Conservation (phyloP, 306 rosid species). For the Urtica urens region DNA sequence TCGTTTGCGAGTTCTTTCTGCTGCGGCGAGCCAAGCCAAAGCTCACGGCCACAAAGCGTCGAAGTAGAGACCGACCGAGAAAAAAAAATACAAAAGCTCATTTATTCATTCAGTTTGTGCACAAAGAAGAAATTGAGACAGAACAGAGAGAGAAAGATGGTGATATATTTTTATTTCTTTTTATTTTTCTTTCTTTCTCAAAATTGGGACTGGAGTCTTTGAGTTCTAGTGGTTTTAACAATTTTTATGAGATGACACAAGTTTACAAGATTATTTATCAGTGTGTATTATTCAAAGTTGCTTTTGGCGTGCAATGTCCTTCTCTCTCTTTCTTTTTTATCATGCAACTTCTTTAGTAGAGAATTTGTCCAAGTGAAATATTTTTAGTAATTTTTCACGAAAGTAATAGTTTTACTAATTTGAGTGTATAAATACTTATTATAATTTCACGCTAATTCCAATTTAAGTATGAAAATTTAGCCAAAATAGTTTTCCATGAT, state of each 20-base stretch:
- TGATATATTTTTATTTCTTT: background rate
- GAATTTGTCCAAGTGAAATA: too few species aligned
- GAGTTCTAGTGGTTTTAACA: background rate
- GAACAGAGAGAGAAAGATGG: background rate
- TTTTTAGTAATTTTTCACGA: too few species aligned
- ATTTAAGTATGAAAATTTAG: too few species aligned
- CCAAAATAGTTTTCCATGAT: too few species aligned
- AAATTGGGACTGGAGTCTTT: background rate
- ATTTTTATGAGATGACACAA: slow-evolving; percentile 6
- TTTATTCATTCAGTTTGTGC: slow-evolving; percentile 15
- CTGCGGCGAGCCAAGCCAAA: slow-evolving; percentile 58
- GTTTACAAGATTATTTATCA: background rate
- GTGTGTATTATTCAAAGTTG: background rate
- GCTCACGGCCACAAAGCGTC: slow-evolving; percentile 62
- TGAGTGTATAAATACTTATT: too few species aligned
- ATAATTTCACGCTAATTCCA: too few species aligned
- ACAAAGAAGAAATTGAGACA: background rate
- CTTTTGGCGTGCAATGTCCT: background rate
- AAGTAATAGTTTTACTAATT: too few species aligned
- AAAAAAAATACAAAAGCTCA: background rate
- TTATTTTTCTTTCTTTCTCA: background rate
- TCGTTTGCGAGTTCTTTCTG: slow-evolving; percentile 64
- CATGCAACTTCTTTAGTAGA: too few species aligned
- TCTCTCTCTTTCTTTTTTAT: too few species aligned
- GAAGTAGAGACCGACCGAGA: slow-evolving; percentile 23